Percentiles rank a stretch among this genome's conserved stretches.
These are phyloP conservation scores for Coniella vitis DNA, from an alignment of 2,329 filamentous ascomycete species.

Conservation along the genomic window DNA sequence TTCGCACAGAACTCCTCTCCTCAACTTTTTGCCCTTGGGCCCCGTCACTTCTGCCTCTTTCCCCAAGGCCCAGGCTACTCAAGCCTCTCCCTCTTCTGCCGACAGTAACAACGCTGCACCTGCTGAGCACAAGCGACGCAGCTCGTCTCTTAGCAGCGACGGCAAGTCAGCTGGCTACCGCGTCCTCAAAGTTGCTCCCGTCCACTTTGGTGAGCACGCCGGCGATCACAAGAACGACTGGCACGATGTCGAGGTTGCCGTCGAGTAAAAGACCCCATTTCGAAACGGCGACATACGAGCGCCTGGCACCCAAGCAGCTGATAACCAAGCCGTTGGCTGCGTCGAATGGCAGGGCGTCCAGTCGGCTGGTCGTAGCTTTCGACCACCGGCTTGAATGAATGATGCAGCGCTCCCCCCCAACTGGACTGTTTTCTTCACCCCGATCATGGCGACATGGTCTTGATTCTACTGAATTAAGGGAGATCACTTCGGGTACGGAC, in stretches of 20 bases:
- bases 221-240: conserved; percentile 52
- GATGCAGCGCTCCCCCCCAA: too few species aligned
- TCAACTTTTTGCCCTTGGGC: conserved; percentile 50
- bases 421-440: too few species aligned
- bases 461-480: too few species aligned
- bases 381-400: too few species aligned
- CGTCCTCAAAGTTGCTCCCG: conserved; percentile 58
- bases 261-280: conserved; percentile 26
- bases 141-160: conserved; percentile 46
- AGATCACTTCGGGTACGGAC: background rate
- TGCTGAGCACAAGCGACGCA: conserved; percentile 37
- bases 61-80: conserved; percentile 34
- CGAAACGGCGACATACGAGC: background rate
- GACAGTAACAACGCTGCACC: background rate
- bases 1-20: conserved; percentile 7
- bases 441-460: too few species aligned
- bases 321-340: too few species aligned
- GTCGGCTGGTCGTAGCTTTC: too few species aligned
- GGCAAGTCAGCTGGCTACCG: conserved; percentile 33
- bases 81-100: conserved; percentile 16
- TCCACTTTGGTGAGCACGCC: conserved; percentile 56
- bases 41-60: conserved; percentile 51
- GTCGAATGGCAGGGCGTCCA: too few species aligned
- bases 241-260: conserved; percentile 33
- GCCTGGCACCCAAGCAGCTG: background rate